A percentile compares a stretch with the other conserved stretches of the same genome.
phyloP scores from a whole-genome alignment of 257 asterid genomes.

The Voacanga thouarsii region DNA sequence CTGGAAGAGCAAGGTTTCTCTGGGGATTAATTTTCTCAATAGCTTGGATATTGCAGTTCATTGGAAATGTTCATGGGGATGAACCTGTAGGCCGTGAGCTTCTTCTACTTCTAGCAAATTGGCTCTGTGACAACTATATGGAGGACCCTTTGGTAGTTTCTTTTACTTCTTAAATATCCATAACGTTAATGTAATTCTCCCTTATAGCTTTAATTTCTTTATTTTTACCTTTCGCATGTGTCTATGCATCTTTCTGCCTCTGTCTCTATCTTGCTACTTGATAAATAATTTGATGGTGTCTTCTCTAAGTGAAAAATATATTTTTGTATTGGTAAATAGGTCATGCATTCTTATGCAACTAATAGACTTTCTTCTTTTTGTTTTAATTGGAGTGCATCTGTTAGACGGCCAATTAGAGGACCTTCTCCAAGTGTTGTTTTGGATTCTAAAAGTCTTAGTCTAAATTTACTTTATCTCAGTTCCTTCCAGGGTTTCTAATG shows the following conservation, averaged over 20 bases:
- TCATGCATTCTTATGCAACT: not conserved
- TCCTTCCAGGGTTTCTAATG: not conserved
- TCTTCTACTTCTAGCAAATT: constrained; percentile 72
- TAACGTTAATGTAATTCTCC: not conserved
- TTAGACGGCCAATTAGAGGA: not conserved
- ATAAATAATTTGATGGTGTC: not conserved
- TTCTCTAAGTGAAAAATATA: not conserved
- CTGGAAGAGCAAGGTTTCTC: not conserved
- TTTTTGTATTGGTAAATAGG: not conserved
- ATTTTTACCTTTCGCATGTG: not conserved
- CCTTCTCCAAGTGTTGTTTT: not conserved
- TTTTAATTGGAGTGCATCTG: not conserved
- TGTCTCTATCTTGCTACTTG: not conserved
- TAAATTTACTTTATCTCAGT: not conserved
- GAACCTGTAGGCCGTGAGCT: constrained; percentile 99
- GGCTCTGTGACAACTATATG: constrained; percentile 89
- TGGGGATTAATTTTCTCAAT: constrained; percentile 29
- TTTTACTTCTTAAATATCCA: constrained; percentile 4
- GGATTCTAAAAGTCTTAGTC: not conserved
- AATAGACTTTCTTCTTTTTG: not conserved
- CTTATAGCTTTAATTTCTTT: not conserved
- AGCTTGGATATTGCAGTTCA: constrained; percentile 59
- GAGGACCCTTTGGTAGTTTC: constrained; percentile 75
- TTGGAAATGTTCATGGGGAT: constrained; percentile 98
- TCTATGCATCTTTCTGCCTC: not conserved